These are phyloP conservation scores for Gossypium sturtianum DNA, from an alignment of 345 rosid genomes.

Conservation along the genomic window DNA sequence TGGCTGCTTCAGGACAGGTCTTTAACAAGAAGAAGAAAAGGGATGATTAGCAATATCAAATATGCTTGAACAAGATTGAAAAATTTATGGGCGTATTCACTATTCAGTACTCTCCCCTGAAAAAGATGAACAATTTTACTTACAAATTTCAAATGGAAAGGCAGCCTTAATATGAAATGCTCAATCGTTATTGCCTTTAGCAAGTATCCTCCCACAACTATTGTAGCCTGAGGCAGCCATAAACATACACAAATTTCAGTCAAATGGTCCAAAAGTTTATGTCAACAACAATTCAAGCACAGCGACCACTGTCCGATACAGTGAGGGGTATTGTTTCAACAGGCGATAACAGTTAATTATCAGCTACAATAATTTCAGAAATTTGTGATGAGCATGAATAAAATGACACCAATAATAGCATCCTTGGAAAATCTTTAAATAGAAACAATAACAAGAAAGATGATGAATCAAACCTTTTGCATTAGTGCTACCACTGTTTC, in stretches of 20 bases:
- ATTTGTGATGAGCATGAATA: neutral
- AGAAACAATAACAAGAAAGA: neutral
- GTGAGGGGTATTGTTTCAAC: neutral
- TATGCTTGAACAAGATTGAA: neutral
- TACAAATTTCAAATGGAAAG: slow-evolving; percentile 84
- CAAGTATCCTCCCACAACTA: slow-evolving; percentile 64
- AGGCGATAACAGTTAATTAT: neutral
- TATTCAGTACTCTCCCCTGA: neutral
- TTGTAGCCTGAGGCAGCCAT: slow-evolving; percentile 59
- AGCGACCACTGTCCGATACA: neutral
- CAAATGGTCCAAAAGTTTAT: neutral
- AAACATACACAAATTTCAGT: neutral
- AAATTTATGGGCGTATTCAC: neutral
- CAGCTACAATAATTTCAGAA: neutral
- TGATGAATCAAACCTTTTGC: slow-evolving; percentile 62
- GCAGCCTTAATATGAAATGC: slow-evolving; percentile 87
- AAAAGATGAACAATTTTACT: slow-evolving; percentile 23
- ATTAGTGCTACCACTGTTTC: slow-evolving; percentile 75
- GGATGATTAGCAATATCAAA: neutral
- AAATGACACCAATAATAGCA: neutral
- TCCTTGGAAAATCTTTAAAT: neutral
- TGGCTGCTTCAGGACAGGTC: slow-evolving; percentile 67
- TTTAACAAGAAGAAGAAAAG: slow-evolving; percentile 19
- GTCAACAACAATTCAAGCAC: neutral
- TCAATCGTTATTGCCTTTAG: slow-evolving; percentile 82